Evolutionary conservation across 306 rosid genomes (phyloP).

Genomic region (Crataegus laevigata): DNA sequence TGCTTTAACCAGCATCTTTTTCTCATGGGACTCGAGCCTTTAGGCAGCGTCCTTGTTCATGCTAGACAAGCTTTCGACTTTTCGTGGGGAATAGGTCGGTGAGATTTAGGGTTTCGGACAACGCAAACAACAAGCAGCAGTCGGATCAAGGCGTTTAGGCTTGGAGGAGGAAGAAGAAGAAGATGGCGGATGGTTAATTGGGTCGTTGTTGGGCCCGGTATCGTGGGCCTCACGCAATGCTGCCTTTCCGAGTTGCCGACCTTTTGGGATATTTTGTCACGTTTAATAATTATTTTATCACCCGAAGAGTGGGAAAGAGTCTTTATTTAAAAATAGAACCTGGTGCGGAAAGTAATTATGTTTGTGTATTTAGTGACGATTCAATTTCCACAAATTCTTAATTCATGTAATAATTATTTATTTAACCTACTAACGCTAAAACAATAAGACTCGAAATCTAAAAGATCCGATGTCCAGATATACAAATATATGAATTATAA

Average conservation of each 20-base stretch:
- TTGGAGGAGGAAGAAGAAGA: background rate
- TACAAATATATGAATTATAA: no score
- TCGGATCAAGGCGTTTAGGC: background rate
- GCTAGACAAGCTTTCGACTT: background rate
- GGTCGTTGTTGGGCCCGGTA: conserved; percentile 9
- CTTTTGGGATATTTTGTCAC: background rate
- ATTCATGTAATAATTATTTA: no score
- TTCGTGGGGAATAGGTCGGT: background rate
- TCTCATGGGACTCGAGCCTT: conserved; percentile 4
- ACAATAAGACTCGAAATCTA: no score
- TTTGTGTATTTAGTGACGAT: no score
- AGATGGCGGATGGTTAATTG: background rate
- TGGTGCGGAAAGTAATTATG: no score
- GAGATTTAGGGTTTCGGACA: conserved; percentile 7
- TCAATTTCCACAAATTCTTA: no score
- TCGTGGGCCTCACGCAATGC: background rate
- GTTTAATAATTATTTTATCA: background rate
- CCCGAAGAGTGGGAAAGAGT: background rate
- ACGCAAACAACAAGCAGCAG: background rate
- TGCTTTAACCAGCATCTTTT: conserved; percentile 30
- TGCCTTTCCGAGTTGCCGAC: background rate
- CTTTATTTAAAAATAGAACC: background rate
- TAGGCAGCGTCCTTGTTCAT: conserved; percentile 2
- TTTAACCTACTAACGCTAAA: no score
- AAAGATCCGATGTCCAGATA: no score